phyloP scores from a whole-genome alignment of 2,329 filamentous ascomycete genomes.

The Fusarium compactum region DNA sequence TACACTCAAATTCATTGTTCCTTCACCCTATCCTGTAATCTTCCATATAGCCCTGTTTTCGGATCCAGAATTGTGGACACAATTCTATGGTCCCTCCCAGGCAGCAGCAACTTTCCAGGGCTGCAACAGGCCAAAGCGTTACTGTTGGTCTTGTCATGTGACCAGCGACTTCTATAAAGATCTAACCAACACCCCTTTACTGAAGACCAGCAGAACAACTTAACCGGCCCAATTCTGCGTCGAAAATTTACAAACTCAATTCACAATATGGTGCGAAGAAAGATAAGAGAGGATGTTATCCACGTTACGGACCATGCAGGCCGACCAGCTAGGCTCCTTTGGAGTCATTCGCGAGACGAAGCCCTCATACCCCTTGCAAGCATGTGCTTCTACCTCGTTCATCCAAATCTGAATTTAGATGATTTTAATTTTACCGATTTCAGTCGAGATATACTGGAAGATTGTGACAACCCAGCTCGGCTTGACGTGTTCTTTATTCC shows the following conservation, averaged over 20 bases:
- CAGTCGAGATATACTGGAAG: neutral
- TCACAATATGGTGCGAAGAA: neutral
- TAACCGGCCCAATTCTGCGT: neutral
- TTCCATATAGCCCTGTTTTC: neutral
- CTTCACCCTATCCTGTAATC: neutral
- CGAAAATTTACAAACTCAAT: neutral
- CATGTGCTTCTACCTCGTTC: neutral
- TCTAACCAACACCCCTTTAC: neutral
- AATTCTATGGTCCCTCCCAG: neutral
- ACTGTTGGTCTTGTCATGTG: neutral
- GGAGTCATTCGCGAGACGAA: neutral
- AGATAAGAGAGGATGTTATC: no score
- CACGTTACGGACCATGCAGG: neutral
- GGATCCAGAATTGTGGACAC: neutral
- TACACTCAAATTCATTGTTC: neutral
- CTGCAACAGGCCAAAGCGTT: neutral
- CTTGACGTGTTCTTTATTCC: neutral
- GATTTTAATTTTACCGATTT: rapidly evolving
- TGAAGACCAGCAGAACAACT: neutral
- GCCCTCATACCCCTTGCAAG: neutral
- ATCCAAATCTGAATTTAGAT: neutral
- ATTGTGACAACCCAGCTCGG: neutral
- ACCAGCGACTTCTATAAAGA: neutral
- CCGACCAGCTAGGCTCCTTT: neutral
- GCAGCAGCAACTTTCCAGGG: neutral